These are phyloP conservation scores for Candida michaelii DNA, from an alignment of 805 yeast species.

Conservation along the genomic window DNA sequence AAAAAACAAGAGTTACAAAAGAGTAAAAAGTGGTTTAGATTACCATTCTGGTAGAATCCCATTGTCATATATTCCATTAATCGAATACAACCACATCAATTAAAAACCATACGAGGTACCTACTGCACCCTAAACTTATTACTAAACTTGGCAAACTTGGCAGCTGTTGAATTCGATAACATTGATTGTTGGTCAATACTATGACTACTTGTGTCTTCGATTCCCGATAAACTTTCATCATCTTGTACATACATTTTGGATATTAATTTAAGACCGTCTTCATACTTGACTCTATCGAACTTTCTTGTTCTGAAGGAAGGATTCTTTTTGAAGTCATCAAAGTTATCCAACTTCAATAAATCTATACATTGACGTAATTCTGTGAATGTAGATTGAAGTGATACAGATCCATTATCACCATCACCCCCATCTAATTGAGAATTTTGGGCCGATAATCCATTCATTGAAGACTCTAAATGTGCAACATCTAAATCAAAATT, in stretches of 20 bases:
- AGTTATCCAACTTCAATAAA: conserved; percentile 61
- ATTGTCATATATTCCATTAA: conserved; percentile 6
- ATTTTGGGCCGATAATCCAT: conserved; percentile 29
- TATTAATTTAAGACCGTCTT: conserved; percentile 62
- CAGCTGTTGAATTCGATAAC: conserved; percentile 25
- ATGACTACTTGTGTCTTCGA: conserved; percentile 12
- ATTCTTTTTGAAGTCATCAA: conserved; percentile 61
- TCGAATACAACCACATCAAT: no score
- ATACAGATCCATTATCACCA: conserved; percentile 36
- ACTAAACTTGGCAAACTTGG: conserved; percentile 35
- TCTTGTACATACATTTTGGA: conserved; percentile 45
- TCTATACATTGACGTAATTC: conserved; percentile 81
- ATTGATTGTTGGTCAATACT: conserved; percentile 24
- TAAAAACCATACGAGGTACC: no score
- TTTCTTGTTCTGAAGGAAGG: conserved; percentile 44
- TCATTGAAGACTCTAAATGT: conserved; percentile 65
- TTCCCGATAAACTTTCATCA: conserved; percentile 15
- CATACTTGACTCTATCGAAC: conserved; percentile 72
- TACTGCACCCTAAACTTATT: conserved; percentile 14
- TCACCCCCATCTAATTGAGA: conserved; percentile 15
- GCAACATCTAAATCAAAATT: conserved; percentile 79
- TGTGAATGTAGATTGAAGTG: conserved; percentile 69
- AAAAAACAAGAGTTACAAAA: conserved; percentile 20
- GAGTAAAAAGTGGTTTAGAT: conserved; percentile 15
- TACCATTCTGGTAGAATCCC: conserved; percentile 7